Percentiles rank a stretch among this genome's conserved stretches.
These are phyloP conservation scores for Boletus holoroseus DNA, from an alignment of 1,284 basidiomycete genomes.

Conservation along the genomic window DNA sequence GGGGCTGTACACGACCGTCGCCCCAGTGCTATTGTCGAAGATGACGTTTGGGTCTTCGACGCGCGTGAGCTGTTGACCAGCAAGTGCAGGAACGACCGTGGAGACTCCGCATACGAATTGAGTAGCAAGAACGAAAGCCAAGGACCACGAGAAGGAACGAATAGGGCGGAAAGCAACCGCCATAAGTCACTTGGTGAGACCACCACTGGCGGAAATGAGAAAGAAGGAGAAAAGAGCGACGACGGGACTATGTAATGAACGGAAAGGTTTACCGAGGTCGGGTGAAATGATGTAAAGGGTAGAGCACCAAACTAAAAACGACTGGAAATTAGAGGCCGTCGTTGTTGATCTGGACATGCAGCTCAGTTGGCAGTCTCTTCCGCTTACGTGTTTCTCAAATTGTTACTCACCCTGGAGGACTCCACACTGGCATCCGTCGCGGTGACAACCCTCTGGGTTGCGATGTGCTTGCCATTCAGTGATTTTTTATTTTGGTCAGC, in stretches of 20 bases:
- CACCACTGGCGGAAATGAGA: constrained; percentile 6
- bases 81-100: constrained; percentile 6
- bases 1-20: constrained; percentile 42
- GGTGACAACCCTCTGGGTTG: constrained; percentile 4
- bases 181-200: constrained; percentile 23
- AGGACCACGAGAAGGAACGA: constrained; percentile 16
- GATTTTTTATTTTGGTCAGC: neutral
- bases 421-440: constrained; percentile 3
- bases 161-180: constrained; percentile 22
- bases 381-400: constrained; percentile 6
- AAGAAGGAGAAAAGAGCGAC: constrained; percentile 9
- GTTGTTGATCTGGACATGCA: neutral
- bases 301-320: constrained; percentile 2
- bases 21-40: constrained; percentile 38
- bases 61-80: constrained; percentile 17
- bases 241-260: constrained; percentile 13
- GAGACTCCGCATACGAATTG: constrained; percentile 7
- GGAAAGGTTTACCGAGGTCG: constrained; percentile 3
- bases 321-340: neutral
- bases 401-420: neutral
- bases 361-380: neutral
- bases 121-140: constrained; percentile 14
- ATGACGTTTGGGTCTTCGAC: constrained; percentile 29
- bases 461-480: neutral
- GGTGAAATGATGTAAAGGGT: constrained; percentile 6